These are phyloP conservation scores for Bonia amplexicaulis DNA, from an alignment of 176 grass and related monocot genomes.

Conservation along the genomic window DNA sequence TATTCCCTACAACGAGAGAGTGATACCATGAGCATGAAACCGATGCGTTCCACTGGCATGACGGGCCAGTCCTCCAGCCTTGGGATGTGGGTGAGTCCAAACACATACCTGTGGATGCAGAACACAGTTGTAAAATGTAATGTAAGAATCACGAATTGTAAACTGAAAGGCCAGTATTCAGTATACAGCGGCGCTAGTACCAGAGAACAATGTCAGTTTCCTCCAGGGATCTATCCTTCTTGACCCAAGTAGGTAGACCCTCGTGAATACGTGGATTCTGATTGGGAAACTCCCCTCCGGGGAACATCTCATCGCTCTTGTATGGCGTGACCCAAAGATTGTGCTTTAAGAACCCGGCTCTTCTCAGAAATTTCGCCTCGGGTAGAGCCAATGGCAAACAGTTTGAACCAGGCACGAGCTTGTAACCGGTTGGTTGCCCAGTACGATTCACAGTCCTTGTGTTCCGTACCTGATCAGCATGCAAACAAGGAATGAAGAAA, in stretches of 20 bases:
- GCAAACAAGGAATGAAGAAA: neutral
- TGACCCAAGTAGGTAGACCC: conserved; percentile 94
- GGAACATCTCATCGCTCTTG: conserved; percentile 83
- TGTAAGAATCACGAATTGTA: neutral
- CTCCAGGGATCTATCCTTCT: conserved; percentile 83
- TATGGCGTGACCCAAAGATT: conserved; percentile 98
- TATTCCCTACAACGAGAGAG: neutral
- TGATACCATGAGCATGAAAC: conserved; percentile 96
- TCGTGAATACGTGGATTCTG: conserved; percentile 92
- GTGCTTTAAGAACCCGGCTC: conserved; percentile 96
- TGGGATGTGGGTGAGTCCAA: conserved; percentile 94
- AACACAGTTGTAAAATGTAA: neutral
- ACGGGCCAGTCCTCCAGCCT: conserved; percentile 98
- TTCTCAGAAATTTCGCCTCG: conserved; percentile 84
- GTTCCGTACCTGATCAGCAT: conserved; percentile 68
- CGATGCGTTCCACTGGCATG: conserved; percentile 95
- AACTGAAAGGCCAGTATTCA: neutral
- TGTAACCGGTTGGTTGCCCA: conserved; percentile 95
- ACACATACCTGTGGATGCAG: conserved; percentile 61
- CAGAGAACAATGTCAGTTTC: conserved; percentile 97
- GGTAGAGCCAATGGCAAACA: conserved; percentile 69
- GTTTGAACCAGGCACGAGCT: conserved; percentile 88
- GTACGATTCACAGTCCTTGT: conserved; percentile 90
- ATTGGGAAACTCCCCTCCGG: conserved; percentile 94
- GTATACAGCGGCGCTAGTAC: conserved; percentile 23